Evolutionary conservation across 305 asterid species (phyloP).

Genomic region (Fraxinus angustifolia): DNA sequence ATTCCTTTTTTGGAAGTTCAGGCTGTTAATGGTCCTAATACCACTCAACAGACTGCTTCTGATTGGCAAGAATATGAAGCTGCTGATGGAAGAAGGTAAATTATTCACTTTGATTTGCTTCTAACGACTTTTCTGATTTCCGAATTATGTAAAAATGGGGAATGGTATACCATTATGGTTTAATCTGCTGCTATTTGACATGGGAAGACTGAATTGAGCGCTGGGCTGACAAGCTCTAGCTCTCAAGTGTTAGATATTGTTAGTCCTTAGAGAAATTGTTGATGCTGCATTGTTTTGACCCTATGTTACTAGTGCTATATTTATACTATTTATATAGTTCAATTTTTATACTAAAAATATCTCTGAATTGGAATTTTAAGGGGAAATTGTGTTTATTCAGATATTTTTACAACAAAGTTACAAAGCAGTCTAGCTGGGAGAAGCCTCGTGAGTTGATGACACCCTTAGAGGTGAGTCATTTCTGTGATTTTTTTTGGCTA

Average conservation of each 20-base stretch:
- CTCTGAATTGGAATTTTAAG: constrained; percentile 11
- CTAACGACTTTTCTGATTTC: neutral
- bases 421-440: constrained; percentile 97
- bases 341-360: neutral
- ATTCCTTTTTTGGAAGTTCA: constrained; percentile 17
- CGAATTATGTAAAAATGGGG: neutral
- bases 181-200: constrained; percentile 22
- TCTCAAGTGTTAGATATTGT: constrained; percentile 18
- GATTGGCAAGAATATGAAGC: constrained; percentile 96
- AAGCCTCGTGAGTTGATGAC: constrained; percentile 95
- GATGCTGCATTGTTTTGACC: neutral
- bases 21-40: constrained; percentile 44
- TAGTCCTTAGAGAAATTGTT: neutral
- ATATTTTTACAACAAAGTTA: constrained; percentile 81
- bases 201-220: constrained; percentile 8
- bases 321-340: neutral
- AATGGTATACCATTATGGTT: constrained; percentile 5
- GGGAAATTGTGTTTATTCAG: constrained; percentile 36
- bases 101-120: constrained; percentile 12
- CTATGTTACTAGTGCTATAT: neutral
- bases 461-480: constrained; percentile 78
- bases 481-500: constrained; percentile 11
- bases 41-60: constrained; percentile 55
- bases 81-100: constrained; percentile 90
- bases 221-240: constrained; percentile 8